These are phyloP conservation scores for Penicillium roqueforti DNA, from an alignment of 495 filamentous ascomycete species.

Conservation along the genomic window DNA sequence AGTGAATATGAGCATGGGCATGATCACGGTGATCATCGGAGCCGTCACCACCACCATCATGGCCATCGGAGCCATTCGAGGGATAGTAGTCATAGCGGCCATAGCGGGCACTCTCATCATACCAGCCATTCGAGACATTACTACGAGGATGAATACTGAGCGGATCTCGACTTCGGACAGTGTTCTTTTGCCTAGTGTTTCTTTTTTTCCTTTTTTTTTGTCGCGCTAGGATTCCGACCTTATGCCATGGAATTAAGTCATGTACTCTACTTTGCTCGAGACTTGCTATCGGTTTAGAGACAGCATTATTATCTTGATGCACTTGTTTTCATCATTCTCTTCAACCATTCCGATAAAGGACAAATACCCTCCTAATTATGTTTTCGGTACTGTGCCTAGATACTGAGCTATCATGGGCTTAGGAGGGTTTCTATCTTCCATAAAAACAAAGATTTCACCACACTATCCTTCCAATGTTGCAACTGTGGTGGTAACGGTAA, in stretches of 20 bases:
- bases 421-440: too few species aligned
- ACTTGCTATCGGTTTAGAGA: not conserved
- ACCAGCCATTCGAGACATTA: constrained; percentile 2
- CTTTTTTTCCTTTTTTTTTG: not conserved
- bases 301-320: not conserved
- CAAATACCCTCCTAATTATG: too few species aligned
- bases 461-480: too few species aligned
- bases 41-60: constrained; percentile 16
- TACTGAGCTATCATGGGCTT: too few species aligned
- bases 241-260: not conserved
- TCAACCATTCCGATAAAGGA: too few species aligned
- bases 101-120: constrained; percentile 9
- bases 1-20: constrained; percentile 16
- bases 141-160: constrained; percentile 1
- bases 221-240: not conserved
- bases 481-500: too few species aligned
- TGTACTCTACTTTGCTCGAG: not conserved
- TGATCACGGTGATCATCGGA: constrained; percentile 16
- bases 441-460: too few species aligned
- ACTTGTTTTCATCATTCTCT: not conserved
- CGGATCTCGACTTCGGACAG: not conserved
- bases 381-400: too few species aligned
- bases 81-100: constrained; percentile 13
- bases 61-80: constrained; percentile 29
- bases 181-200: not conserved